A percentile compares a stretch with the other conserved stretches of the same genome.
phyloP scores from a whole-genome alignment of 768 basidiomycete genomes.

The Coprinellus micaceus region DNA sequence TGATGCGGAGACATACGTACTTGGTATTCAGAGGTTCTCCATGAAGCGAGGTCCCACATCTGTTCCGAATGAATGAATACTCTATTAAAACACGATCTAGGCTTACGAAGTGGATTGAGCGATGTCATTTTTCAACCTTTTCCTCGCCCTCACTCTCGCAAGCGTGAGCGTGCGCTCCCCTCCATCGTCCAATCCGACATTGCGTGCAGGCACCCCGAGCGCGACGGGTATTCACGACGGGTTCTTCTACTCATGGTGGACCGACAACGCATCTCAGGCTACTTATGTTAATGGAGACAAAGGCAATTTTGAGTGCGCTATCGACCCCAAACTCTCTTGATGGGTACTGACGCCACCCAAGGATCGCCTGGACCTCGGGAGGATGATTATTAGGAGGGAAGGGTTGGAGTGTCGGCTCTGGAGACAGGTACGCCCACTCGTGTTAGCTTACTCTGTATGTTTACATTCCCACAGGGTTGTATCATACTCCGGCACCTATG shows the following conservation, averaged over 20 bases:
- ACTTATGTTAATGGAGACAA: slow-evolving; percentile 29
- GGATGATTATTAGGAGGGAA: too few relatives aligned
- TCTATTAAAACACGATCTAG: too few relatives aligned
- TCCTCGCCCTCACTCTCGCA: slow-evolving; percentile 8
- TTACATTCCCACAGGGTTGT: not conserved
- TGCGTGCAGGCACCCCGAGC: slow-evolving; percentile 21
- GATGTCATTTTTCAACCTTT: not conserved
- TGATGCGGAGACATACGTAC: too few relatives aligned
- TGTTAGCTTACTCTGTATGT: too few relatives aligned
- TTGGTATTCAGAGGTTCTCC: too few relatives aligned
- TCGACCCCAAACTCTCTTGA: not conserved
- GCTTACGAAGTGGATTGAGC: too few relatives aligned
- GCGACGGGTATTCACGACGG: slow-evolving; percentile 28
- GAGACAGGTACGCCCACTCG: too few relatives aligned
- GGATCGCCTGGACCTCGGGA: too few relatives aligned
- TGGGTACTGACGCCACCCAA: too few relatives aligned
- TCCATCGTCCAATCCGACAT: slow-evolving; percentile 10
- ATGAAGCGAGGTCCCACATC: too few relatives aligned
- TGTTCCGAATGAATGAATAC: too few relatives aligned
- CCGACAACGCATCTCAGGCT: slow-evolving; percentile 25
- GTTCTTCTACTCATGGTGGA: slow-evolving; percentile 39
- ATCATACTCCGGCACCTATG: not conserved
- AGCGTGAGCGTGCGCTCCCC: slow-evolving; percentile 18
- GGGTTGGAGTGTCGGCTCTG: too few relatives aligned
- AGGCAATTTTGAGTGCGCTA: slow-evolving; percentile 27